Base-by-base conservation (phyloP, 2,329 filamentous ascomycete species). In the Epichloe bromicola region DNA sequence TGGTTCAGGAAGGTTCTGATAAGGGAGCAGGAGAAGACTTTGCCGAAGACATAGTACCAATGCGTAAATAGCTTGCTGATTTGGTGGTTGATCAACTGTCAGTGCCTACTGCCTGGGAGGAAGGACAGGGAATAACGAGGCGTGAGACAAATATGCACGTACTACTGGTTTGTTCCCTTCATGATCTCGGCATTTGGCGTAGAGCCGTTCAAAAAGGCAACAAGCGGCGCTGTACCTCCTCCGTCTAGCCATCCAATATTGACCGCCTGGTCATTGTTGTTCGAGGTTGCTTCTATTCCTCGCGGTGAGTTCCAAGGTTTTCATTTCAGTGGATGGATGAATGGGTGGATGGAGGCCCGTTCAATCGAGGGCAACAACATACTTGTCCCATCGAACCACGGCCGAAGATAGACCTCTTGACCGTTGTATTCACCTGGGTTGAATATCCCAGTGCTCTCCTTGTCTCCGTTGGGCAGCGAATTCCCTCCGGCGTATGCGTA, bases 371-470 rank as follows among this genome's bases (percentile, higher is more conserved):
- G 30, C 5, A 2, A n/a, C 11, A 14, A 19, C 57, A 34, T 57
- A 59, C 57, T 60, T 17, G 60, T 57, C 23, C 64, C 63, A 46
- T 66, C 60, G 49, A 67, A 67, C 55, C 57, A 66, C 15, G 60
- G 54, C 30, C 54, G 51, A 2, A 65, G 57, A 48, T 62, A 53
- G 2, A 66, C 57, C 15, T 51, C 19, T 11, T 53, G 17, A 3
- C 53, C 56, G 11, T 58, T 23, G 48, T 57, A 63, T 1, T 23
- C 49, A 6, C 63, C 64, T 3, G 51, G 49, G 38, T 61, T 63
- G 33, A 66, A 59, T 19, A 65, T 65, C 3, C 64, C 63, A 1
- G 60, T 61, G 30, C 59, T 55, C 10, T 57, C 51, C 12, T 51
- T 23, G 7, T 54, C 46, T 10, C 54, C 48, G 15, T 57, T 53